These are phyloP conservation scores for Citrus cavaleriei DNA, from an alignment of 345 rosid genomes.

Conservation along the genomic window DNA sequence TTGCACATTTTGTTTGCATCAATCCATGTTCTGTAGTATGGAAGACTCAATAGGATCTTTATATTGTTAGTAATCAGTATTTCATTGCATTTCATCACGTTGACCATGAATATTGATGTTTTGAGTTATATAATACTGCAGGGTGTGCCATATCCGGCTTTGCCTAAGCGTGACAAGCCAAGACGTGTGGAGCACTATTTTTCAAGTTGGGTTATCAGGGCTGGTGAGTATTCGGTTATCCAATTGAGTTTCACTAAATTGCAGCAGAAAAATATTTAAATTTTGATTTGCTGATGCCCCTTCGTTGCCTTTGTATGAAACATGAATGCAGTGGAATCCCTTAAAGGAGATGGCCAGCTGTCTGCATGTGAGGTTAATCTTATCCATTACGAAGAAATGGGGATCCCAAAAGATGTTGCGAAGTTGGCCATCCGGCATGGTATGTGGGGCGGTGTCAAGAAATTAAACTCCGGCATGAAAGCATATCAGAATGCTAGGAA, in stretches of 20 bases:
- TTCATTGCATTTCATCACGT: neutral
- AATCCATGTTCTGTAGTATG: neutral
- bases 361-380: slow-evolving; percentile 88
- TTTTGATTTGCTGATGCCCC: neutral
- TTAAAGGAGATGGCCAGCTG: slow-evolving; percentile 74
- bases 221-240: slow-evolving; percentile 46
- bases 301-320: neutral
- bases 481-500: slow-evolving; percentile 78
- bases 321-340: slow-evolving; percentile 71
- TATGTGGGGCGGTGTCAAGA: slow-evolving; percentile 97
- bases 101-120: slow-evolving; percentile 3
- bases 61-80: neutral
- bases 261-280: neutral
- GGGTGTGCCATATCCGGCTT: slow-evolving; percentile 65
- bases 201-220: slow-evolving; percentile 88
- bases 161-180: slow-evolving; percentile 82
- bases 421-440: slow-evolving; percentile 92
- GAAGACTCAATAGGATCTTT: neutral
- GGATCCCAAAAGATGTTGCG: slow-evolving; percentile 96
- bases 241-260: neutral
- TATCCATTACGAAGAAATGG: slow-evolving; percentile 94
- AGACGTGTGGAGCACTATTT: slow-evolving; percentile 86
- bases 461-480: slow-evolving; percentile 77
- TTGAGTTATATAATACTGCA: slow-evolving; percentile 22
- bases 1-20: neutral